Evolutionary conservation across 441 rosid species (phyloP).

Genomic region (Aquilaria agallochum): DNA sequence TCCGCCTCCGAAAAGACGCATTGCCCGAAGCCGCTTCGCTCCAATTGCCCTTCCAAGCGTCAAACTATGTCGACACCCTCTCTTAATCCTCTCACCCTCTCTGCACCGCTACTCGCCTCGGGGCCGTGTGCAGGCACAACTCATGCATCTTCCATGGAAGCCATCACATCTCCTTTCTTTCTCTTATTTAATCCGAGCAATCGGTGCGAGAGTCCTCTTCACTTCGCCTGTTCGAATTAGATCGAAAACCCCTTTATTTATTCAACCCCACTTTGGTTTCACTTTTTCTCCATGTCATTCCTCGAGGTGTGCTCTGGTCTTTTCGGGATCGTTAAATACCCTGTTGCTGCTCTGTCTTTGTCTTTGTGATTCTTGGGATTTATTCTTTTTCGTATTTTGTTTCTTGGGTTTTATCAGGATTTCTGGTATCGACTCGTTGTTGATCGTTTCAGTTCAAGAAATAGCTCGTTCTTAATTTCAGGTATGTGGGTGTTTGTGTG

Average conservation of each 20-base stretch:
- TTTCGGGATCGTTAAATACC: too few relatives aligned
- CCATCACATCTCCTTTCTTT: too few relatives aligned
- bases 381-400: not conserved
- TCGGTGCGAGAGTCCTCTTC: not conserved
- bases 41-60: conserved; percentile 4
- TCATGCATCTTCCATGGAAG: not conserved
- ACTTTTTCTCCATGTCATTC: conserved; percentile 26
- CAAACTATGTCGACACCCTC: conserved; percentile 37
- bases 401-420: conserved; percentile 24
- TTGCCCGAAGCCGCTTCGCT: not conserved
- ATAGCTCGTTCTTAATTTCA: conserved; percentile 17
- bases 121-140: not conserved
- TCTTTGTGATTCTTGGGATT: conserved; percentile 11
- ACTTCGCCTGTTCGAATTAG: not conserved
- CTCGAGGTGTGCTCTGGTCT: conserved; percentile 19
- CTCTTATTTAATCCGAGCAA: not conserved
- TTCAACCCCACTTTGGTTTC: too few relatives aligned
- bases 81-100: not conserved
- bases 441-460: conserved; percentile 23
- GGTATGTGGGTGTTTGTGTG: conserved; percentile 19
- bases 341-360: too few relatives aligned
- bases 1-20: not conserved
- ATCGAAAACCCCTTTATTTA: not conserved
- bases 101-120: not conserved
- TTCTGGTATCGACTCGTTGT: conserved; percentile 20